phyloP scores from a whole-genome alignment of 345 rosid species.

The Passiflora organensis region DNA sequence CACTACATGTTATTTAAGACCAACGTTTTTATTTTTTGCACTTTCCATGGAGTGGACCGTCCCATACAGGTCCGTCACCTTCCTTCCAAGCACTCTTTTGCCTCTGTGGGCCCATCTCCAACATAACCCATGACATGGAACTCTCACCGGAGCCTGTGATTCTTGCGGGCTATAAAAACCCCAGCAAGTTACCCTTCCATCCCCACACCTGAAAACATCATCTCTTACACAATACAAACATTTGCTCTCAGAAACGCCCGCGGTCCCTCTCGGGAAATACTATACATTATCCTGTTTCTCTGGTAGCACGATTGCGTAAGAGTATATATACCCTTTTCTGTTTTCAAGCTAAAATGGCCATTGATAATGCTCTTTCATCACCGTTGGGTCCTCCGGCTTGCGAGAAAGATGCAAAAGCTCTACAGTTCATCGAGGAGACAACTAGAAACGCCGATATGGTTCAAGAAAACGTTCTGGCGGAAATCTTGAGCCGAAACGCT shows the following conservation, averaged over 20 bases:
- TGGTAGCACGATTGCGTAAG: too few relatives aligned
- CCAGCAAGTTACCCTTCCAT: slow-evolving; percentile 7
- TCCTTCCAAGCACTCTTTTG: slow-evolving; percentile 18
- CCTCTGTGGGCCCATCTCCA: slow-evolving; percentile 7
- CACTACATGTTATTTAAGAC: slow-evolving; percentile 22
- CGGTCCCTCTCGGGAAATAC: too few relatives aligned
- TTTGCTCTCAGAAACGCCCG: too few relatives aligned
- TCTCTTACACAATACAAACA: too few relatives aligned
- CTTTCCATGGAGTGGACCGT: neutral
- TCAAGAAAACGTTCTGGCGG: slow-evolving; percentile 48
- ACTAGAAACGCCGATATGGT: slow-evolving; percentile 45
- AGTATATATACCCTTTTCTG: too few relatives aligned
- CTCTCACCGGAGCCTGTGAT: neutral
- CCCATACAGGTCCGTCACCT: slow-evolving; percentile 15
- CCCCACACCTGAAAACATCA: slow-evolving; percentile 9
- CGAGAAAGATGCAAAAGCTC: slow-evolving; percentile 59
- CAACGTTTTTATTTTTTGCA: neutral
- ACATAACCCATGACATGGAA: slow-evolving; percentile 35
- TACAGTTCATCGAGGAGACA: slow-evolving; percentile 61
- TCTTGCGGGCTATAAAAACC: slow-evolving; percentile 41
- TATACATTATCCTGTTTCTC: too few relatives aligned
- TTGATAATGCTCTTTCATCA: slow-evolving; percentile 44
- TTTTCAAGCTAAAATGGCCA: slow-evolving; percentile 60
- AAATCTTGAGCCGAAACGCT: slow-evolving; percentile 53
- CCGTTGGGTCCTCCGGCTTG: slow-evolving; percentile 33